Conservation (phyloP, 2,329 filamentous ascomycete genomes). For the Grosmannia serpens region DNA sequence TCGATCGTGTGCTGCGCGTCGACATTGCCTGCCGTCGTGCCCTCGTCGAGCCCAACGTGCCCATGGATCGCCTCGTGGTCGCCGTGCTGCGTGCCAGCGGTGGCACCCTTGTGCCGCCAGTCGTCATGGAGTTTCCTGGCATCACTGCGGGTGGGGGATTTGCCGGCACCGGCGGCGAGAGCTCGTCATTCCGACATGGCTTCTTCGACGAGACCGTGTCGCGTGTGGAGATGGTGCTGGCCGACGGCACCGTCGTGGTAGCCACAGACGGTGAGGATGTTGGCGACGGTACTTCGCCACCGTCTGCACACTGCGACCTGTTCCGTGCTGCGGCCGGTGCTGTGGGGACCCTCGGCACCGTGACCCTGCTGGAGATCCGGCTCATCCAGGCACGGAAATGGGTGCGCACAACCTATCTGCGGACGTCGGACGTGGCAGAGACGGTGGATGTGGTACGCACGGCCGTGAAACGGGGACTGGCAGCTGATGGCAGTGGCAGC, state of each 20-base stretch:
- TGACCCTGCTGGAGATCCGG: conserved; percentile 53
- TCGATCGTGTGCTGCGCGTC: conserved; percentile 53
- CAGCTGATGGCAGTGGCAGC: not conserved
- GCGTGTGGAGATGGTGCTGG: conserved; percentile 56
- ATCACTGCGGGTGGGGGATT: conserved; percentile 64
- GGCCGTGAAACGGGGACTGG: conserved; percentile 23
- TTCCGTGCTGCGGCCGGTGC: conserved; percentile 55
- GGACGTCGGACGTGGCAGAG: conserved; percentile 35
- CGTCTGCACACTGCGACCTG: conserved; percentile 36
- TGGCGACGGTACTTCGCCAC: conserved; percentile 5
- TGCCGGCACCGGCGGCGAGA: conserved; percentile 61
- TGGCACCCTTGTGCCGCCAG: conserved; percentile 45
- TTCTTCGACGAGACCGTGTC: conserved; percentile 57
- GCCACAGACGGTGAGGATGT: conserved; percentile 18
- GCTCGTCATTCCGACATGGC: conserved; percentile 55
- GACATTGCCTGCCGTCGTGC: conserved; percentile 43
- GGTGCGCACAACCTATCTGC: conserved; percentile 51
- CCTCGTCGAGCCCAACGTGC: conserved; percentile 62
- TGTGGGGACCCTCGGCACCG: conserved; percentile 55
- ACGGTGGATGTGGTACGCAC: conserved; percentile 35
- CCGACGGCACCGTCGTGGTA: conserved; percentile 50
- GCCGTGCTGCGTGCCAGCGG: conserved; percentile 46
- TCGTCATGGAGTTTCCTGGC: conserved; percentile 66
- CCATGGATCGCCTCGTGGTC: conserved; percentile 59
- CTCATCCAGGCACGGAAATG: conserved; percentile 48